phyloP scores from a whole-genome alignment of 441 rosid genomes.

The Brassica balearica region DNA sequence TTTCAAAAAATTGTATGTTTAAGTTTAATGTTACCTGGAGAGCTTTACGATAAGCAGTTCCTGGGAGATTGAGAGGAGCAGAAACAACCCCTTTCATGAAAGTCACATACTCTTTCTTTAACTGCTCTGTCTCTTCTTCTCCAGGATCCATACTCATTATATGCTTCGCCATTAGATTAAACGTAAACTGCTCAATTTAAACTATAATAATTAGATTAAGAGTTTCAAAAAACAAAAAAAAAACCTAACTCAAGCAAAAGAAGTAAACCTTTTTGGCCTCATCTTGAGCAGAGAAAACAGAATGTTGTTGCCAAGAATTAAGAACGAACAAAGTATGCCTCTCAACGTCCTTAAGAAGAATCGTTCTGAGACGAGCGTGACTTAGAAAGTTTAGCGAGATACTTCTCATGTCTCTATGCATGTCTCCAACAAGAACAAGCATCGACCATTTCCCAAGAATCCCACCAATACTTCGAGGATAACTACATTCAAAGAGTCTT shows the following conservation, averaged over 20 bases:
- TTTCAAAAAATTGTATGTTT: neutral
- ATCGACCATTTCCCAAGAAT: constrained; percentile 99
- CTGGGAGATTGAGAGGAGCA: constrained; percentile 91
- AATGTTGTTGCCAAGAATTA: constrained; percentile 69
- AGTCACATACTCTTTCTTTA: constrained; percentile 91
- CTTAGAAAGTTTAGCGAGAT: constrained; percentile 90
- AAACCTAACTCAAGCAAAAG: neutral
- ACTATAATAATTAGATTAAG: neutral
- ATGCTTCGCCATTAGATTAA: constrained; percentile 93
- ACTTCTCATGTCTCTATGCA: constrained; percentile 94
- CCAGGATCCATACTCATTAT: constrained; percentile 98
- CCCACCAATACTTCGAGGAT: constrained; percentile 94
- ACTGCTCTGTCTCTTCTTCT: constrained; percentile 76
- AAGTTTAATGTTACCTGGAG: constrained; percentile 56
- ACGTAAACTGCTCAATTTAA: constrained; percentile 68
- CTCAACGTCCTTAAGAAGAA: constrained; percentile 81
- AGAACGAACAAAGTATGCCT: constrained; percentile 80
- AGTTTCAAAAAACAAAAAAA: neutral
- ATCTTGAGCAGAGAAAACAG: constrained; percentile 85
- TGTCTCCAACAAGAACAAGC: constrained; percentile 96
- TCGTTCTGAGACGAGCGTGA: constrained; percentile 79
- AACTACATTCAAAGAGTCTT: constrained; percentile 89
- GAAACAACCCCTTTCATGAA: constrained; percentile 99
- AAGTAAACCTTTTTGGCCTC: constrained; percentile 83
- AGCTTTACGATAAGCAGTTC: constrained; percentile 91